phyloP scores from a whole-genome alignment of 1,139 yeast genomes.

The Saccharomyces uvarum region DNA sequence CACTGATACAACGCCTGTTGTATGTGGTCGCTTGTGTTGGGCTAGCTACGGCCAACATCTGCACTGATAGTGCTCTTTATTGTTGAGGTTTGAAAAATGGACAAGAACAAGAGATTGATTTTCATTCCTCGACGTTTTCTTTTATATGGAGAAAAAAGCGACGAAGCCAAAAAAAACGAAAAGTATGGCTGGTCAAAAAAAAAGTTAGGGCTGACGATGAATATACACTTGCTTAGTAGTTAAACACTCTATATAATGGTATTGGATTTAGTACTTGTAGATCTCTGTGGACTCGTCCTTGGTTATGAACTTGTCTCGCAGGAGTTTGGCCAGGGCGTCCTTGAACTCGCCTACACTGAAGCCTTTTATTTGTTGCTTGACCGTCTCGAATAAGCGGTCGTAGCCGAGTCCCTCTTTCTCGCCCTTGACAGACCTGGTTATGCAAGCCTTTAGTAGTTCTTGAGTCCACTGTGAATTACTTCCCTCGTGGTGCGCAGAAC shows the following conservation, averaged over 20 bases:
- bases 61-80: neutral
- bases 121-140: neutral
- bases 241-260: neutral
- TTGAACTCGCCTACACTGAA: slow-evolving; percentile 29
- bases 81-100: too few relatives aligned
- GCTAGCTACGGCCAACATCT: neutral
- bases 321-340: slow-evolving; percentile 19
- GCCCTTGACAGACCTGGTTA: slow-evolving; percentile 23
- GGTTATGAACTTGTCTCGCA: slow-evolving; percentile 12
- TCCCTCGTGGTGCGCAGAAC: slow-evolving; percentile 17
- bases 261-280: neutral
- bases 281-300: neutral
- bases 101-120: neutral
- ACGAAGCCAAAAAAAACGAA: neutral
- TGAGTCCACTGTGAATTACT: slow-evolving; percentile 23
- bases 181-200: neutral
- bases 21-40: neutral
- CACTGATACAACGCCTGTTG: slow-evolving; percentile 1
- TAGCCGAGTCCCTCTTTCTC: slow-evolving; percentile 9
- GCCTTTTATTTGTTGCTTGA: slow-evolving; percentile 16
- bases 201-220: neutral
- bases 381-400: slow-evolving; percentile 11
- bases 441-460: slow-evolving; percentile 25
- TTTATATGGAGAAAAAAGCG: neutral
- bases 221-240: neutral